Base-by-base conservation (phyloP, 805 yeast species). In the Wickerhamomyces subpelliculosus region DNA sequence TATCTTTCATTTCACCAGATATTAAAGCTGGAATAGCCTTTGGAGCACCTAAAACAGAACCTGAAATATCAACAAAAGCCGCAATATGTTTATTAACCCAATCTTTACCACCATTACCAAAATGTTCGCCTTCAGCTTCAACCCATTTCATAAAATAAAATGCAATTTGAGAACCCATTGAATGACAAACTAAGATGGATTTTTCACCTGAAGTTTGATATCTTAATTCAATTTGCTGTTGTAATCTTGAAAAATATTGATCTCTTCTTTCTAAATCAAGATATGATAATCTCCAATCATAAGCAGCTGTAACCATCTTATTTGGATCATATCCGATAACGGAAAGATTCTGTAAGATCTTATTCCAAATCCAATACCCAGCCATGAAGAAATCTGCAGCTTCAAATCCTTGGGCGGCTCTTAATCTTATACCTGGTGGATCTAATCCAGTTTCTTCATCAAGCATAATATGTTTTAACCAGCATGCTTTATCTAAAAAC, bases 281-380 rank as follows among this genome's bases (percentile, higher is more conserved):
- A 57, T 86, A 93, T 0, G 95, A 82, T 48, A 93, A 70, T 55
- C 98, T 75, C 98, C 98, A 93, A 59, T 93, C 98, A 59, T 93
- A 93, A 1, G 96, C 73, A 1, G 97, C 98, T 38, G 89, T 80
- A 23, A 72, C 55, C 97, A 93, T 88, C 51, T 74, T 85, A 49
- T 86, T 82, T 2, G 96, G 90, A 34, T 86, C 95, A 61, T 93
- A 93, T 0, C 97, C 96, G 43, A 93, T 75, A 1, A 86, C 97
- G 3, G 96, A 95, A 47, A 93, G 65, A 53, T 93, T 93, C 60
- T 90, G 96, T n/a, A 93, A 68, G 37, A 93, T 76, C 57, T 93
- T 93, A 57, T 86, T 87, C 98, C 98, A 93, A 52, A 93, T 86
- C 98, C 98, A 93, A 60, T 93, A 93, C 0, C 98, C 98, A 4